Evolutionary conservation across 331 rosid genomes (phyloP), one percentile per base, ranked within the genome.

Genomic region (Quercus phellos): DNA sequence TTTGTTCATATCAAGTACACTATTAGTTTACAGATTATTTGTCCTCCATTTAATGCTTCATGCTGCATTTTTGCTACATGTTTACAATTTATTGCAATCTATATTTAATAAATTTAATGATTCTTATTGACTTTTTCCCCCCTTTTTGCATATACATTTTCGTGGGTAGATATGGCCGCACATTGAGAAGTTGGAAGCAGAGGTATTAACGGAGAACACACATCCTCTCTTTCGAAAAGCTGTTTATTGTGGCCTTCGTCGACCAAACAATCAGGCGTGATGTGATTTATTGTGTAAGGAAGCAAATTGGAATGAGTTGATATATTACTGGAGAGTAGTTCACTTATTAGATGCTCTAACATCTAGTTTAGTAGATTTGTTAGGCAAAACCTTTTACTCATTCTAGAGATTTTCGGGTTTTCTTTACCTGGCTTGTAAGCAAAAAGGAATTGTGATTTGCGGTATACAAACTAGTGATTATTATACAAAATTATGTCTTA

Each of bases 151-250:
- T 73, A 72, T 59, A 17, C 35, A 2, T 79, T 67, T 71, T 87
- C 78, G 27, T 34, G 18, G 66, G 77, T 91, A 95, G 99, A 85
- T 95, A 84, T 95, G 99, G 99, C 96, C 85, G 16, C 90, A 87
- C 82, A 76, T 95, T 53, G 98, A 89, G 72, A 93, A 87, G 92
- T 77, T 95, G 90, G 99, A 93, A 29, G 84, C 86, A 3, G 94
- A 88, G 77, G 89, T 90, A 51, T 80, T 95, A 72, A 84, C 90
- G 0, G 96, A 90, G 72, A 87, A 87, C 9, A 85, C 85, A 17
- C 94, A 93, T 68, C 90, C 87, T 21, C 94, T 93, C 72, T 84
- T 92, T 59, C 89, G 85, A 61, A 86, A 80, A 64, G 92, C 91
- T 6, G 88, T 93, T 5, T 88, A 90, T 77, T 79, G 85, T 13